Conservation (phyloP, 306 rosid species). For the Quercus variabilis region DNA sequence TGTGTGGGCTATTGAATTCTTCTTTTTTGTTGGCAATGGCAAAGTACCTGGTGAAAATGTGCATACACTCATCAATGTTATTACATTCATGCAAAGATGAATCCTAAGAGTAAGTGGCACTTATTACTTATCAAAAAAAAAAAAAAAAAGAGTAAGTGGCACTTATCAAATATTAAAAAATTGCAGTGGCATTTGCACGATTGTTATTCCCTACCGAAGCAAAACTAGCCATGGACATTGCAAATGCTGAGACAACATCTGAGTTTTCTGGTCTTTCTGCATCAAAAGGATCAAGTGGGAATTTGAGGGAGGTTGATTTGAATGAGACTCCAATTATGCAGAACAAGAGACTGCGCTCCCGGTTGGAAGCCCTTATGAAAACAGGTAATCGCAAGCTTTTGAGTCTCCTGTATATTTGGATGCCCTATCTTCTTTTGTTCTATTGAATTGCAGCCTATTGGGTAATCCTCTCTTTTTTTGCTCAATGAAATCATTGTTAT, state of each 20-base stretch:
- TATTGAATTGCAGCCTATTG: not conserved
- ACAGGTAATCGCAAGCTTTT: conserved; percentile 53
- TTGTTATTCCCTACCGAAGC: conserved; percentile 83
- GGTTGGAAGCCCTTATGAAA: conserved; percentile 61
- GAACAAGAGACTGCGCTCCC: conserved; percentile 57
- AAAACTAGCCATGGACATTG: conserved; percentile 71
- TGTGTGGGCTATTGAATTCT: not conserved
- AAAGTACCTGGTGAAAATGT: not conserved
- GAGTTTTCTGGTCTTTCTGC: conserved; percentile 20
- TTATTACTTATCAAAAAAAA: too few species aligned
- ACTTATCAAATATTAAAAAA: too few species aligned
- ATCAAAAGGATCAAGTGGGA: conserved; percentile 46
- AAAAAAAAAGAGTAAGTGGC: not conserved
- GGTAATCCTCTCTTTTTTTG: not conserved
- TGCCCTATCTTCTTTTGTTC: not conserved
- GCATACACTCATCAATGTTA: not conserved
- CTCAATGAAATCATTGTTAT: not conserved
- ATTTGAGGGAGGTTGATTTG: conserved; percentile 66
- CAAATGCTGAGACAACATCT: conserved; percentile 53
- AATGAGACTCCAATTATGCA: conserved; percentile 68
- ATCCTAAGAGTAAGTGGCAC: not conserved
- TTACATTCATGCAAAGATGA: not conserved
- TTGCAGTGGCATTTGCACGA: conserved; percentile 78
- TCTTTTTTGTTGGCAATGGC: not conserved
- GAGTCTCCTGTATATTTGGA: not conserved